Base-by-base conservation (phyloP, 1,284 basidiomycete genomes). In the Porogramme epimiltina region DNA sequence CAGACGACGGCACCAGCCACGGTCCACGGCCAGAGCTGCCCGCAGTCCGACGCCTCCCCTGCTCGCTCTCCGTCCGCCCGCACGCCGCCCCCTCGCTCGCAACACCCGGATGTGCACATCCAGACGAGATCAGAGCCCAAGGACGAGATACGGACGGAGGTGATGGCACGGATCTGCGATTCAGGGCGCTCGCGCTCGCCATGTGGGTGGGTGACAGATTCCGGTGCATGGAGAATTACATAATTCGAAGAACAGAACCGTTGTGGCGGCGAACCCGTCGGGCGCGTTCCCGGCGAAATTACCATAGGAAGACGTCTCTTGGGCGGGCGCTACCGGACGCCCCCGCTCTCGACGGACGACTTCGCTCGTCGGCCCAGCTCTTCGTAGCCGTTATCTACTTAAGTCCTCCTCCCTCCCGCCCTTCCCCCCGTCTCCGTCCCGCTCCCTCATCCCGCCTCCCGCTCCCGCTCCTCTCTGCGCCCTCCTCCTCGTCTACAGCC, bases 191-290 rank as follows among this genome's bases (percentile, higher is more conserved):
- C 15, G 13, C 34, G 42, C 22, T 16, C 37, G 34, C 51, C 48
- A 52, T 49, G 53, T 37, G 50, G 47, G 42, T n/a, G n/a, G 38
- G 33, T 47, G 33, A 47, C 49, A 49, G 51, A 54, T 46, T 51
- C 57, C 57, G 57, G 54, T 56, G 54, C 49, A 46, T 53, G 57
- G 57, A 54, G 54, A 51, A 51, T 56, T 54, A 59, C 19, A 31
- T 59, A 56, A 59, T 22, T 13, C 23, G 54, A 59, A 54, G 49
- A 11, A 36, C 24, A 42, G 49, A 59, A 51, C 49, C 57, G 54
- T 59, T 54, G 57, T 59, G 57, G 57, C 57, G 54, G 49, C 51
- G 55, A 56, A 31, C n/a, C 54, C 54, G 49, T 51, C 54, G 52
- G 54, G 49, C 51, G 45, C 33, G 48, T 40, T 20, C 39, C 51